Percentiles rank a stretch among this genome's conserved stretches.
Conservation (phyloP, 139 green algal genomes). For the Asterochloris erici region DNA sequence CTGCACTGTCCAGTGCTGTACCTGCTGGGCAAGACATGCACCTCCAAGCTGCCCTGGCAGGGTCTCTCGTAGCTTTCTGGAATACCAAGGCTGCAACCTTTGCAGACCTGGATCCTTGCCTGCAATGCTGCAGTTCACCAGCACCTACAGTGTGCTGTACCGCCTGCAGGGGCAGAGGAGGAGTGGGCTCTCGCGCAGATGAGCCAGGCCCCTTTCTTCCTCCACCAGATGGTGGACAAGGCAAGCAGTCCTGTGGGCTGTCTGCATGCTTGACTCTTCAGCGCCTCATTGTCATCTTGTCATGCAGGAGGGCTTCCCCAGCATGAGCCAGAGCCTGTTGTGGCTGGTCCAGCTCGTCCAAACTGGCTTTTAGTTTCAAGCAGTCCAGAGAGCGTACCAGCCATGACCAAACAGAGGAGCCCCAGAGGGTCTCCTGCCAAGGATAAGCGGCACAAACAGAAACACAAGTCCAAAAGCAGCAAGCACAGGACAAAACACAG, state of each 20-base stretch:
- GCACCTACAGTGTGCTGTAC: neutral
- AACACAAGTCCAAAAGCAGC: constrained; percentile 11
- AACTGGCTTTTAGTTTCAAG: neutral
- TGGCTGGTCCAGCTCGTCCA: neutral
- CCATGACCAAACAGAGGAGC: constrained; percentile 14
- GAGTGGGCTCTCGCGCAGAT: constrained; percentile 1
- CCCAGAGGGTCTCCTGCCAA: constrained; percentile 30
- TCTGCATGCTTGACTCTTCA: neutral
- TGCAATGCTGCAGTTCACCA: neutral
- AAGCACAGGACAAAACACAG: constrained; percentile 15
- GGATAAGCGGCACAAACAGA: constrained; percentile 19
- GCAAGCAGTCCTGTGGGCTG: neutral
- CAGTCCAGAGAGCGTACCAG: too few relatives aligned
- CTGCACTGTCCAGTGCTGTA: neutral
- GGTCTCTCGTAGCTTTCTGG: neutral
- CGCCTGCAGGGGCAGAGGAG: constrained; percentile 12
- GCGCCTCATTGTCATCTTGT: neutral
- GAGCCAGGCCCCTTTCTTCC: constrained; percentile 3
- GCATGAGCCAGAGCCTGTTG: neutral
- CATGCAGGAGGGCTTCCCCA: neutral
- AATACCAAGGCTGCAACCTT: neutral
- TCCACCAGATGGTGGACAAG: neutral
- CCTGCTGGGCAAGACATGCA: neutral
- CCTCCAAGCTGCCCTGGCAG: neutral
- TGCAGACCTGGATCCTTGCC: neutral